These are phyloP conservation scores for Penicillium paneum DNA, from an alignment of 2,329 filamentous ascomycete genomes.

Conservation along the genomic window DNA sequence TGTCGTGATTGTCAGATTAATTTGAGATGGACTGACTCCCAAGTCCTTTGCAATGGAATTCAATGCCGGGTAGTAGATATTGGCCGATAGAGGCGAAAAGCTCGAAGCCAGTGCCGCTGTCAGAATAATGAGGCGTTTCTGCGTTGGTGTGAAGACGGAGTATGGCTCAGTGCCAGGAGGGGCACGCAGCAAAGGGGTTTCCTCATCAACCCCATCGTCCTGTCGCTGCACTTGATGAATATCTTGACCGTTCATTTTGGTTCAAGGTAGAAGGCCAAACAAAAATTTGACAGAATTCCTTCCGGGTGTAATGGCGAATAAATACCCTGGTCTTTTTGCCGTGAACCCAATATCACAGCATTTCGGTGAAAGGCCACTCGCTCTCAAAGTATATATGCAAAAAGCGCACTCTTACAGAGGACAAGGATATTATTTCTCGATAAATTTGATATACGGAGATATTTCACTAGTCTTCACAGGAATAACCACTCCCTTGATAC, in stretches of 20 bases:
- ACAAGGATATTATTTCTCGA: no score
- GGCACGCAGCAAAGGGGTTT: conserved; percentile 16
- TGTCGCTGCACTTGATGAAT: background rate
- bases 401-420: fast-evolving
- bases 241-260: background rate
- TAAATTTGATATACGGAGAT: fast-evolving
- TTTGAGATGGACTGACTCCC: conserved; percentile 12
- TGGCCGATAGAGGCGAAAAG: conserved; percentile 44
- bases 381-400: background rate
- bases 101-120: conserved; percentile 41
- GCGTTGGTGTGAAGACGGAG: conserved; percentile 31
- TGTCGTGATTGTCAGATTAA: conserved; percentile 34
- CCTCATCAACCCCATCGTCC: conserved; percentile 5
- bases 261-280: background rate
- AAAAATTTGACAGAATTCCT: background rate
- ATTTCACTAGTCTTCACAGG: no score
- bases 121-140: conserved; percentile 39
- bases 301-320: background rate
- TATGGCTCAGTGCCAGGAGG: conserved; percentile 14
- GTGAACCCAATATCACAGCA: background rate
- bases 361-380: background rate
- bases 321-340: background rate
- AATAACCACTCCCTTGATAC: background rate
- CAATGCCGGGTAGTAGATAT: conserved; percentile 39
- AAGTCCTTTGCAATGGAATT: conserved; percentile 32